Evolutionary conservation across 1,284 basidiomycete species (phyloP).

Genomic region (Prillingera fragicola): DNA sequence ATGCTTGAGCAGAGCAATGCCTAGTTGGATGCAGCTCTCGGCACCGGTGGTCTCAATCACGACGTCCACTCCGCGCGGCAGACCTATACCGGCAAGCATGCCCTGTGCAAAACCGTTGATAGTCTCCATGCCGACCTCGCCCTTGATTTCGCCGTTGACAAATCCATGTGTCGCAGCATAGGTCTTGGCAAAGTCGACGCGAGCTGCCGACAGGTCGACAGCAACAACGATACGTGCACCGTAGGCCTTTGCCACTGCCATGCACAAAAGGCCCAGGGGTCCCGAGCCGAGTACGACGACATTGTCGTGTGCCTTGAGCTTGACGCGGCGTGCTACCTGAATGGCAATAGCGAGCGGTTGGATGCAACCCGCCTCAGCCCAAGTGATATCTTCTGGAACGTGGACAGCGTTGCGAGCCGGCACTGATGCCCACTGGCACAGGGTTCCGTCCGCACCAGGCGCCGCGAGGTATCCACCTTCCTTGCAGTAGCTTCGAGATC

Average conservation of each 20-base stretch:
- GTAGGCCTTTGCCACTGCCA: constrained; percentile 83
- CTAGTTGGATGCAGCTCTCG: constrained; percentile 57
- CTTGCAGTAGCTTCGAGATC: constrained; percentile 12
- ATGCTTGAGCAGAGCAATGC: constrained; percentile 55
- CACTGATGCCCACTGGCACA: constrained; percentile 20
- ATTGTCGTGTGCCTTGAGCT: constrained; percentile 52
- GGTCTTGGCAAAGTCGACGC: constrained; percentile 74
- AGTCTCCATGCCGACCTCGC: constrained; percentile 17
- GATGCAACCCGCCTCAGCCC: constrained; percentile 25
- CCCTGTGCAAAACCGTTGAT: constrained; percentile 43
- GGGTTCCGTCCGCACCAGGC: constrained; percentile 22
- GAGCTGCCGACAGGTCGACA: constrained; percentile 53
- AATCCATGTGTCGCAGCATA: constrained; percentile 59
- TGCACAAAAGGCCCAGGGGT: constrained; percentile 81
- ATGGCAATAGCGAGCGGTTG: constrained; percentile 78
- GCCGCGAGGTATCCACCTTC: constrained; percentile 21
- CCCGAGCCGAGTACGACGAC: constrained; percentile 79
- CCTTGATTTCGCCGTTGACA: background rate
- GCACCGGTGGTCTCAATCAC: constrained; percentile 57
- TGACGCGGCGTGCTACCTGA: constrained; percentile 50
- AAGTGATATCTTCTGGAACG: constrained; percentile 14
- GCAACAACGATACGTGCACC: constrained; percentile 72
- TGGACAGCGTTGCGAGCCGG: constrained; percentile 13
- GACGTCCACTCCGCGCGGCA: constrained; percentile 52
- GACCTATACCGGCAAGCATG: constrained; percentile 45